A percentile compares a stretch with the other conserved stretches of the same genome.
Conservation (phyloP, 2,329 filamentous ascomycete genomes). For the Talaromyces albobiverticillius region DNA sequence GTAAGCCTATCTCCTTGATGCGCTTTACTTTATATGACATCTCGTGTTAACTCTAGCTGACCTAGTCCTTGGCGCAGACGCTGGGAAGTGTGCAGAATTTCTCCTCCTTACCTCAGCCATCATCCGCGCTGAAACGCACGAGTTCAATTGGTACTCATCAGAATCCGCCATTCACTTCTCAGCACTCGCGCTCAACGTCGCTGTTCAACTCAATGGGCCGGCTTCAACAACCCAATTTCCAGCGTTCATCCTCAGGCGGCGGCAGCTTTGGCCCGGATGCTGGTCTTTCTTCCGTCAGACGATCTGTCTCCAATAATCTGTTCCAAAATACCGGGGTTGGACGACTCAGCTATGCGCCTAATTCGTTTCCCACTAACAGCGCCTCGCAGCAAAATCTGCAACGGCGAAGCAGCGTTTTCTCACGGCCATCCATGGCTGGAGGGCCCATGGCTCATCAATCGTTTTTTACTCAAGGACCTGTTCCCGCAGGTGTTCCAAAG, state of each 20-base stretch:
- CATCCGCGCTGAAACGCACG: conserved; percentile 90
- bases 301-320: conserved; percentile 71
- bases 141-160: conserved; percentile 70
- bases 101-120: conserved; percentile 81
- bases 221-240: conserved; percentile 82
- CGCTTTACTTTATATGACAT: neutral
- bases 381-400: conserved; percentile 53
- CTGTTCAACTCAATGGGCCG: conserved; percentile 82
- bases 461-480: conserved; percentile 87
- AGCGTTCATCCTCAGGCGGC: conserved; percentile 67
- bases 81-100: conserved; percentile 80
- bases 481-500: conserved; percentile 74
- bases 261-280: conserved; percentile 75
- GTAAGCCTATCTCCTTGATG: conserved; percentile 49
- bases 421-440: conserved; percentile 66
- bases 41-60: conserved; percentile 17
- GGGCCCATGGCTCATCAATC: conserved; percentile 72
- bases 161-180: conserved; percentile 61
- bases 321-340: conserved; percentile 56
- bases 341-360: conserved; percentile 71
- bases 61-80: conserved; percentile 52
- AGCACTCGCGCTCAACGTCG: conserved; percentile 78
- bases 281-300: conserved; percentile 77
- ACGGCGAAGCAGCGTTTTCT: conserved; percentile 78
- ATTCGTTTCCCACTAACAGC: conserved; percentile 51